These are phyloP conservation scores for Avena atlantica DNA, from an alignment of 176 grass and related monocot genomes.

Conservation along the genomic window DNA sequence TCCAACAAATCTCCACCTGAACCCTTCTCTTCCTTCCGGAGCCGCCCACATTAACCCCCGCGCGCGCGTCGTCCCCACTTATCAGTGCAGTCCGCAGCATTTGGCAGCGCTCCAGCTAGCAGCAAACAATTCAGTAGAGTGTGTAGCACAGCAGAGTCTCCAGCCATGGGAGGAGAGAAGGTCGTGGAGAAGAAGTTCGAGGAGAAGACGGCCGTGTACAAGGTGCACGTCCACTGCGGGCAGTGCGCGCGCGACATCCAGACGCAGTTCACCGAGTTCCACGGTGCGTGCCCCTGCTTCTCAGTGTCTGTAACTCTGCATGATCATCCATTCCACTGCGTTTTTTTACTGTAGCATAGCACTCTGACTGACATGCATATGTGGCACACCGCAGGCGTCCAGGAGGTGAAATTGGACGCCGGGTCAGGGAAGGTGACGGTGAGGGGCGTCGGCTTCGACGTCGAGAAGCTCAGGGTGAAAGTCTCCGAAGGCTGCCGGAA, in stretches of 20 bases:
- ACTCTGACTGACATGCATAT: background rate
- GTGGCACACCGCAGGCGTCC: conserved; percentile 54
- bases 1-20: conserved; percentile 60
- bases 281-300: conserved; percentile 16
- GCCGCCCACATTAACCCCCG: background rate
- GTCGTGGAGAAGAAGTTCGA: conserved; percentile 43
- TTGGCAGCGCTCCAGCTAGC: background rate
- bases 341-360: background rate
- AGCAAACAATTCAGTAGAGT: background rate
- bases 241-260: conserved; percentile 64
- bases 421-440: conserved; percentile 65
- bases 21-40: background rate
- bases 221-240: conserved; percentile 75
- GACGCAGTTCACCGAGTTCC: conserved; percentile 64
- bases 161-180: conserved; percentile 34
- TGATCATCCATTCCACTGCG: background rate
- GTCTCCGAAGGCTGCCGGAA: conserved; percentile 64
- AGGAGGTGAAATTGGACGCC: conserved; percentile 71
- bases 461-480: conserved; percentile 62
- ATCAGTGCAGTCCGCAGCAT: background rate
- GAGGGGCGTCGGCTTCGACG: conserved; percentile 68
- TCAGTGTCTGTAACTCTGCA: background rate
- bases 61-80: too few relatives aligned
- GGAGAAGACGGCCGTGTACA: conserved; percentile 61
- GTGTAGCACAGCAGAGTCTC: background rate